Conservation (phyloP, 768 basidiomycete genomes). For the Kwoniella botswanensis region DNA sequence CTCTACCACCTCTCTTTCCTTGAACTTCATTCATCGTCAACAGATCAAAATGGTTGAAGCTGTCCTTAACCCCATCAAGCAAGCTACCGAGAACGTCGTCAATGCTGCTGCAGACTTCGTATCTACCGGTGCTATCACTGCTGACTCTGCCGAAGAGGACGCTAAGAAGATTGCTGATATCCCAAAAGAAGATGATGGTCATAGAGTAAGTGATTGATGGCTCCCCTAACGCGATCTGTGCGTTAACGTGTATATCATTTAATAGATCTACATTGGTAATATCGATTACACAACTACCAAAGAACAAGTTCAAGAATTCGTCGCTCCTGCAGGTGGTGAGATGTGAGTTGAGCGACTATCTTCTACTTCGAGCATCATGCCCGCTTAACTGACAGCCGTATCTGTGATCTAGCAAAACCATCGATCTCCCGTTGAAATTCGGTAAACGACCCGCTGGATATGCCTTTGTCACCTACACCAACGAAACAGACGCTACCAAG, state of each 20-base stretch:
- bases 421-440: constrained; percentile 46
- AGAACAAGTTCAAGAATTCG: constrained; percentile 49
- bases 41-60: constrained; percentile 13
- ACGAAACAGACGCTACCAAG: constrained; percentile 48
- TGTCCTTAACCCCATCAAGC: constrained; percentile 12
- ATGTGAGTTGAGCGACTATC: too few relatives aligned
- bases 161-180: constrained; percentile 22
- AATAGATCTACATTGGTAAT: constrained; percentile 57
- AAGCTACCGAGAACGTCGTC: constrained; percentile 13
- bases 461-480: constrained; percentile 52
- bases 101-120: constrained; percentile 6
- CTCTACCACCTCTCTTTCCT: not conserved
- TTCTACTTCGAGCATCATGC: too few relatives aligned
- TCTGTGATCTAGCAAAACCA: constrained; percentile 25
- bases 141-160: constrained; percentile 7
- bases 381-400: too few relatives aligned
- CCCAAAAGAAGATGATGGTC: constrained; percentile 27
- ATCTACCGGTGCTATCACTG: not conserved
- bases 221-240: not conserved
- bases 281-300: constrained; percentile 52
- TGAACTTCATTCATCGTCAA: not conserved
- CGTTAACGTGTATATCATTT: not conserved
- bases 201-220: constrained; percentile 12
- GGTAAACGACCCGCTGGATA: constrained; percentile 51
- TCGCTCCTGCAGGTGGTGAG: constrained; percentile 45